Conservation (phyloP, 2,329 filamentous ascomycete species). For the Raffaelea albimanens region DNA sequence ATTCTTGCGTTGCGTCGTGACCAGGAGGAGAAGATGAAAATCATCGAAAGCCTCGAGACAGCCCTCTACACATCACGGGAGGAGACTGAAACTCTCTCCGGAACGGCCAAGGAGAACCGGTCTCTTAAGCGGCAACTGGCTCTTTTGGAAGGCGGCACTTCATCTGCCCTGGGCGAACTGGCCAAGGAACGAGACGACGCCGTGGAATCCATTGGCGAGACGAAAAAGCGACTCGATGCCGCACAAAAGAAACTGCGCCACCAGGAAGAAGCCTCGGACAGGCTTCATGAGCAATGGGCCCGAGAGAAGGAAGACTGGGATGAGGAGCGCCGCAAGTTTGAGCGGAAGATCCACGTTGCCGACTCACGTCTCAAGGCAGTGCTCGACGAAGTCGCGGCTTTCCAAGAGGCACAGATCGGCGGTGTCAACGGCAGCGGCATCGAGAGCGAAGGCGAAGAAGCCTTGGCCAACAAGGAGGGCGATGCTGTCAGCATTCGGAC, state of each 20-base stretch:
- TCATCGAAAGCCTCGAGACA: conserved; percentile 77
- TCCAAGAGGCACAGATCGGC: conserved; percentile 46
- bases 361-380: conserved; percentile 78
- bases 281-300: conserved; percentile 71
- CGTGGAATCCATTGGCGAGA: conserved; percentile 60
- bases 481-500: conserved; percentile 67
- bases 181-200: conserved; percentile 80
- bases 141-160: conserved; percentile 77
- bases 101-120: conserved; percentile 64
- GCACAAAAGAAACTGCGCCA: conserved; percentile 67
- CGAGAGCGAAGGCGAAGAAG: conserved; percentile 53
- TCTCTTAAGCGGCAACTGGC: conserved; percentile 78
- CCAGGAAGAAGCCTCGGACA: conserved; percentile 75
- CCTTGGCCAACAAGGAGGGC: conserved; percentile 43
- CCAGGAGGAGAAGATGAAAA: conserved; percentile 77
- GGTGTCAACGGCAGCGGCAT: conserved; percentile 23
- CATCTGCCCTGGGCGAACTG: conserved; percentile 75
- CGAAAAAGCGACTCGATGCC: conserved; percentile 66
- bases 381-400: conserved; percentile 73
- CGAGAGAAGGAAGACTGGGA: conserved; percentile 81
- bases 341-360: conserved; percentile 81
- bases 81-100: conserved; percentile 64
- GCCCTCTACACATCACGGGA: conserved; percentile 60
- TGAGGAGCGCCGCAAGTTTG: conserved; percentile 68
- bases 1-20: conserved; percentile 82